These are phyloP conservation scores for Cystoderma amianthinum DNA, from an alignment of 768 basidiomycete genomes.

Conservation along the genomic window DNA sequence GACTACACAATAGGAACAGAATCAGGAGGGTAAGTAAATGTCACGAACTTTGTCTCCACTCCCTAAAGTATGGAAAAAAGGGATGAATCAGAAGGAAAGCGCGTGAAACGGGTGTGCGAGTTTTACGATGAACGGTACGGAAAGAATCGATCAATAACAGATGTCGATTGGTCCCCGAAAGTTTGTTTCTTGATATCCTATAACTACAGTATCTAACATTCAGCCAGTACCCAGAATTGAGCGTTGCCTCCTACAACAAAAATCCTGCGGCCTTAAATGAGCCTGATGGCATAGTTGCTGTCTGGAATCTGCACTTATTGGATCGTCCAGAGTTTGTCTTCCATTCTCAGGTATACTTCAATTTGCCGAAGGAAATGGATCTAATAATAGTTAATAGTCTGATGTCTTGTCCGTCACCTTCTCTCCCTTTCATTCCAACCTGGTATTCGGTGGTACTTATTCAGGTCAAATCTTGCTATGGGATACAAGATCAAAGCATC, in stretches of 20 bases:
- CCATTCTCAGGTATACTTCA: conserved; percentile 83
- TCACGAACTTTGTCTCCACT: conserved; percentile 1
- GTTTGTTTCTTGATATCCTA: conserved; percentile 27
- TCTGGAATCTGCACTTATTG: conserved; percentile 94
- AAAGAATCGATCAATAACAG: conserved; percentile 92
- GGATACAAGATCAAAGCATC: conserved; percentile 96
- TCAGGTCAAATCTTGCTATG: conserved; percentile 97
- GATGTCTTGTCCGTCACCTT: conserved; percentile 96
- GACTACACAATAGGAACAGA: conserved; percentile 94
- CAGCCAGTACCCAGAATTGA: conserved; percentile 89
- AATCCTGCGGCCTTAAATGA: conserved; percentile 91
- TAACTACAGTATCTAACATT: neutral
- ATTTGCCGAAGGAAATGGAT: conserved; percentile 2
- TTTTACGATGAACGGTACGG: conserved; percentile 90
- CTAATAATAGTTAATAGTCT: conserved; percentile 50
- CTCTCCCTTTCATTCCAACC: conserved; percentile 96
- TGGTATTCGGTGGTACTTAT: conserved; percentile 98
- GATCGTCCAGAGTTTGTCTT: conserved; percentile 98
- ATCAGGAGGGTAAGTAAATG: conserved; percentile 59
- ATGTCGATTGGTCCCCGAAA: conserved; percentile 97
- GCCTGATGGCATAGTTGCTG: conserved; percentile 93
- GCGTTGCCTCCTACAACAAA: conserved; percentile 96
- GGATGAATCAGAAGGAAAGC: conserved; percentile 86
- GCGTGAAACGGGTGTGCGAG: conserved; percentile 89
- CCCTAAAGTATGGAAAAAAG: conserved; percentile 26